phyloP scores from a whole-genome alignment of 768 basidiomycete genomes.

The Xerocomellus amylosporus region DNA sequence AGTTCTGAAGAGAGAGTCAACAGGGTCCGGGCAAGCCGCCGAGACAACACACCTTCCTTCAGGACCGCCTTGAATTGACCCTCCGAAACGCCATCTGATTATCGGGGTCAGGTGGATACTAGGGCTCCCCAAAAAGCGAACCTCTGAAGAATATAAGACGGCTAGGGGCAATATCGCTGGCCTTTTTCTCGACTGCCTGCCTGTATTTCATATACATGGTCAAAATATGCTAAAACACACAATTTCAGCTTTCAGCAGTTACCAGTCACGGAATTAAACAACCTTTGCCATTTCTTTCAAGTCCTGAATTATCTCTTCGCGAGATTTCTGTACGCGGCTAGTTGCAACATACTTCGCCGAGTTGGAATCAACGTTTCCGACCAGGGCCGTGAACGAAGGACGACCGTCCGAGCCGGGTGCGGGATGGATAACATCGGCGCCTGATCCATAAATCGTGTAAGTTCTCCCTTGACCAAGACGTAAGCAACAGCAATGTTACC shows the following conservation, averaged over 20 bases:
- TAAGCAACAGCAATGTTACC: slow-evolving; percentile 38
- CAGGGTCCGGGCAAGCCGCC: too few relatives aligned
- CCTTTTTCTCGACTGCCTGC: slow-evolving; percentile 48
- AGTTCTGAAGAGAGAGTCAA: slow-evolving; percentile 45
- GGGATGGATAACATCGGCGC: slow-evolving; percentile 83
- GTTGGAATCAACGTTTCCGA: slow-evolving; percentile 75
- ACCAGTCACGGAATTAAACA: not conserved
- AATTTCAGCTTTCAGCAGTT: slow-evolving; percentile 10
- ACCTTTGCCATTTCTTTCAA: slow-evolving; percentile 64
- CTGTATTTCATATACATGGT: slow-evolving; percentile 58
- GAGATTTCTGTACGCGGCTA: slow-evolving; percentile 61
- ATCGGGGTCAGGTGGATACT: slow-evolving; percentile 1
- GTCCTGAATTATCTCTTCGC: slow-evolving; percentile 76
- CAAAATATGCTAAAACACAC: slow-evolving; percentile 45
- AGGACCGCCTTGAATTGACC: slow-evolving; percentile 50
- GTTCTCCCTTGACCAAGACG: not conserved
- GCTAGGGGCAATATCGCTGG: slow-evolving; percentile 46
- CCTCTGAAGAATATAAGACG: slow-evolving; percentile 78
- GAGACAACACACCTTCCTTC: slow-evolving; percentile 45
- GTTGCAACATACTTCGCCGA: slow-evolving; percentile 68
- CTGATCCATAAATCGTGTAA: slow-evolving; percentile 33
- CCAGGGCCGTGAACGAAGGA: slow-evolving; percentile 79
- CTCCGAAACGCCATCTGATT: slow-evolving; percentile 52
- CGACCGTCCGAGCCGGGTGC: slow-evolving; percentile 74
- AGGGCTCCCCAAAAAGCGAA: slow-evolving; percentile 24